These are phyloP conservation scores for Bolboschoenus planiculmis DNA, from an alignment of 176 grass and related monocot species.

Conservation along the genomic window DNA sequence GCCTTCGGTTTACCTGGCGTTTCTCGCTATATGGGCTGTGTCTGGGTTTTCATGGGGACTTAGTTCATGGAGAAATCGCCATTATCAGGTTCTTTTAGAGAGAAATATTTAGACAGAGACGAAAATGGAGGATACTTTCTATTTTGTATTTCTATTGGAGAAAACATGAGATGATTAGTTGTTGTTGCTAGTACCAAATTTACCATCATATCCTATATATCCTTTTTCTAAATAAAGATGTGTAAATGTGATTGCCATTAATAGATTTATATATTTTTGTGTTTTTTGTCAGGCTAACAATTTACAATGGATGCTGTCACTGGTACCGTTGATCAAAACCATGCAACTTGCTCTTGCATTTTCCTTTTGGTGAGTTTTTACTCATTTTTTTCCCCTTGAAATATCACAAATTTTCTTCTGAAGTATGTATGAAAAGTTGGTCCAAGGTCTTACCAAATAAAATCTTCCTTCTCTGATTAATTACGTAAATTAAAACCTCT, in stretches of 20 bases:
- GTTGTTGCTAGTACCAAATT: not conserved
- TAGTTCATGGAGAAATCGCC: constrained; percentile 72
- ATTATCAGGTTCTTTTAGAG: constrained; percentile 21
- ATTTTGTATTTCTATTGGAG: not conserved
- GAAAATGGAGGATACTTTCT: too few relatives aligned
- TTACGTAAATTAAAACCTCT: not conserved
- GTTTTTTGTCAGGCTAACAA: constrained; percentile 44
- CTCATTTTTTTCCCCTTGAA: not conserved
- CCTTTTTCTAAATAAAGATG: not conserved
- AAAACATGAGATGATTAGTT: not conserved
- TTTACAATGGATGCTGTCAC: constrained; percentile 83
- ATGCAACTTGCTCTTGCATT: constrained; percentile 84
- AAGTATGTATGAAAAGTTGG: not conserved
- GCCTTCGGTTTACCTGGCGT: constrained; percentile 68
- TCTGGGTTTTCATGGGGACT: constrained; percentile 79
- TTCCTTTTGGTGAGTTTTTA: constrained; percentile 61
- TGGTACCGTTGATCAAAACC: constrained; percentile 68
- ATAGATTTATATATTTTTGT: constrained; percentile 1
- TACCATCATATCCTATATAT: not conserved
- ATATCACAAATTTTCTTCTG: not conserved
- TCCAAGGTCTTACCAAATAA: not conserved
- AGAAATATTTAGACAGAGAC: too few relatives aligned
- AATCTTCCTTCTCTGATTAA: not conserved
- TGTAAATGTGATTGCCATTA: not conserved
- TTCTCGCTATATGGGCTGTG: constrained; percentile 73